Conservation (phyloP, 768 basidiomycete genomes). For the Boletellus ananas region DNA sequence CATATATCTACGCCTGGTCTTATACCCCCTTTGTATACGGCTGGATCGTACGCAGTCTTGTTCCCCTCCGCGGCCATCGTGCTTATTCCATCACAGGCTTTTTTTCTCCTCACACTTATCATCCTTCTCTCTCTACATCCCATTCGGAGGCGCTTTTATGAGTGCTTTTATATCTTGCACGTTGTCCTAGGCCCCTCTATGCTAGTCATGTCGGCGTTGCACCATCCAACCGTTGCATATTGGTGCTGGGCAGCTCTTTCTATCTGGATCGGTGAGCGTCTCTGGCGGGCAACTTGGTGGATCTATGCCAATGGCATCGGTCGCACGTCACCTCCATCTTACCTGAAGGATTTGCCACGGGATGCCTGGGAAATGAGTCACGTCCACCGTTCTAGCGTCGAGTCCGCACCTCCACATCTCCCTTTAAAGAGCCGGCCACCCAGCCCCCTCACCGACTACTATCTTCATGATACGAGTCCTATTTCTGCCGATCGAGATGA, state of each 20-base stretch:
- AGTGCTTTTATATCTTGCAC: conserved; percentile 65
- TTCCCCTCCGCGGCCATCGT: conserved; percentile 2
- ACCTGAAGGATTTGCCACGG: background rate
- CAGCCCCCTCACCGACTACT: conserved; percentile 26
- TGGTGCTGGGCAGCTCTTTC: conserved; percentile 65
- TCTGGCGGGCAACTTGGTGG: conserved; percentile 53
- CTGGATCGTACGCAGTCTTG: conserved; percentile 42
- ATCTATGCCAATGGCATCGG: conserved; percentile 54
- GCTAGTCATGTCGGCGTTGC: conserved; percentile 57
- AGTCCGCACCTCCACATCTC: background rate
- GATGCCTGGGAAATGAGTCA: conserved; percentile 27
- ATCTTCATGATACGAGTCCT: conserved; percentile 9
- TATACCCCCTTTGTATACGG: conserved; percentile 64
- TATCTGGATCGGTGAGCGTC: conserved; percentile 62
- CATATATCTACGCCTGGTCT: conserved; percentile 50
- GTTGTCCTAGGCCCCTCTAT: conserved; percentile 60
- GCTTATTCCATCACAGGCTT: conserved; percentile 42
- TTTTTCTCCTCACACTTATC: conserved; percentile 49
- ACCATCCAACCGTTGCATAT: conserved; percentile 62
- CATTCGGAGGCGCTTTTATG: conserved; percentile 52
- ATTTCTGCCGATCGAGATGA: background rate
- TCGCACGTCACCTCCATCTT: background rate
- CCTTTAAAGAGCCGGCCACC: conserved; percentile 10
- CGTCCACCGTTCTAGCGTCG: conserved; percentile 5
- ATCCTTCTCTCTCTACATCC: conserved; percentile 48